Conservation (phyloP, 2,329 filamentous ascomycete species). For the Xylariaceae sp. region DNA sequence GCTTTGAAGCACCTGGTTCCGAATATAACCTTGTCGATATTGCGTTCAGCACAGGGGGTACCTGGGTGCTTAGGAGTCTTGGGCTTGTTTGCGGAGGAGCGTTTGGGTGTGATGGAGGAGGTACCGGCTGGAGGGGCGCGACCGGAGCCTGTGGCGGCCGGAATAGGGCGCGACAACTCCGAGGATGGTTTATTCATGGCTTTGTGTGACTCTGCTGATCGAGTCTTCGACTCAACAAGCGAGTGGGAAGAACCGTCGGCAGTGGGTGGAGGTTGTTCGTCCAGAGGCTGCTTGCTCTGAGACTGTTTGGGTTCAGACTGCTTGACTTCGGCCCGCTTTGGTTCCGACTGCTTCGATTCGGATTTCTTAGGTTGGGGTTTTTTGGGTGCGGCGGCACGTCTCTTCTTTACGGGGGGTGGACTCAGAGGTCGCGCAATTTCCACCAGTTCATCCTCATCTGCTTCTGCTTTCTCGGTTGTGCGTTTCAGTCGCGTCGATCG, state of each 20-base stretch:
- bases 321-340: not conserved
- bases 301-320: not conserved
- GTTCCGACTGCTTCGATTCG: not conserved
- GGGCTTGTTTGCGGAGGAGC: constrained; percentile 9
- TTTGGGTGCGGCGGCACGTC: no score
- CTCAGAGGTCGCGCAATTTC: no score
- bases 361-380: no score
- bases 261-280: not conserved
- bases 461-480: no score
- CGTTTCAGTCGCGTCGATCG: no score
- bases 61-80: constrained; percentile 26
- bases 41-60: constrained; percentile 55
- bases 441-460: no score
- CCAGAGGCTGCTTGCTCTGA: not conserved
- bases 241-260: not conserved
- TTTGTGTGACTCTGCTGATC: constrained; percentile 1
- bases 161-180: not conserved
- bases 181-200: not conserved
- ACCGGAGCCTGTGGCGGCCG: not conserved
- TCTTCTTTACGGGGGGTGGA: no score
- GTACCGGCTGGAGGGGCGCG: not conserved
- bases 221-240: not conserved
- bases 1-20: constrained; percentile 79
- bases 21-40: constrained; percentile 80
- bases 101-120: constrained; percentile 26